Conservation (phyloP, 176 grass and related monocot genomes). For the Bolboschoenus planiculmis region DNA sequence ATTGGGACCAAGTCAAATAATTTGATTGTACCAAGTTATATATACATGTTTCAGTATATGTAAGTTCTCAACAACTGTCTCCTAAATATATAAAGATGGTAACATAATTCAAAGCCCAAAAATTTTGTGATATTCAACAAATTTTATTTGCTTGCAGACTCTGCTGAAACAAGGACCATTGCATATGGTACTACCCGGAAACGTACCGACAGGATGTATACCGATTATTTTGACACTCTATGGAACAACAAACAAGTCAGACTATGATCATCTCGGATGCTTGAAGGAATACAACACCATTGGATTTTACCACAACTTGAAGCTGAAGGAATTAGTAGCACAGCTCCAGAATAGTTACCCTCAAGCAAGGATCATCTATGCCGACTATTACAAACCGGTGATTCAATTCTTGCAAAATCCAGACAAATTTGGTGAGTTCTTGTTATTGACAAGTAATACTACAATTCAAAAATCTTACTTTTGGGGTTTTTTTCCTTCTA, state of each 20-base stretch:
- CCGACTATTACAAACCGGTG: slow-evolving; percentile 22
- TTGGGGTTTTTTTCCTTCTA: too few relatives aligned
- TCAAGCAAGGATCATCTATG: background rate
- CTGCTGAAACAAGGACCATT: slow-evolving; percentile 31
- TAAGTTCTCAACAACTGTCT: too few relatives aligned
- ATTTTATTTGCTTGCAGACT: slow-evolving; percentile 23
- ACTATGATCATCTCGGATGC: slow-evolving; percentile 34
- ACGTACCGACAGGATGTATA: slow-evolving; percentile 32
- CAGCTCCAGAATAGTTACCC: background rate
- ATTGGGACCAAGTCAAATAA: too few relatives aligned
- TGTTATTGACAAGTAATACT: background rate
- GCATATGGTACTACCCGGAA: slow-evolving; percentile 31
- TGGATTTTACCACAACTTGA: slow-evolving; percentile 22
- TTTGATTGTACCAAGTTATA: too few relatives aligned
- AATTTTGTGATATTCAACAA: too few relatives aligned
- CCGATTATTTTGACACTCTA: slow-evolving; percentile 22
- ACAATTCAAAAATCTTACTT: background rate
- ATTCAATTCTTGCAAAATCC: background rate
- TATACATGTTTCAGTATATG: too few relatives aligned
- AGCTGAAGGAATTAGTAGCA: background rate
- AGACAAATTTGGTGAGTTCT: slow-evolving; percentile 10
- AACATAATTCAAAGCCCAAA: too few relatives aligned
- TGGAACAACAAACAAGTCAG: background rate
- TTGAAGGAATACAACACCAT: slow-evolving; percentile 30
- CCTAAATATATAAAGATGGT: too few relatives aligned